phyloP scores from a whole-genome alignment of 352 stramenopile species.

The Thraustochytrium striatum region DNA sequence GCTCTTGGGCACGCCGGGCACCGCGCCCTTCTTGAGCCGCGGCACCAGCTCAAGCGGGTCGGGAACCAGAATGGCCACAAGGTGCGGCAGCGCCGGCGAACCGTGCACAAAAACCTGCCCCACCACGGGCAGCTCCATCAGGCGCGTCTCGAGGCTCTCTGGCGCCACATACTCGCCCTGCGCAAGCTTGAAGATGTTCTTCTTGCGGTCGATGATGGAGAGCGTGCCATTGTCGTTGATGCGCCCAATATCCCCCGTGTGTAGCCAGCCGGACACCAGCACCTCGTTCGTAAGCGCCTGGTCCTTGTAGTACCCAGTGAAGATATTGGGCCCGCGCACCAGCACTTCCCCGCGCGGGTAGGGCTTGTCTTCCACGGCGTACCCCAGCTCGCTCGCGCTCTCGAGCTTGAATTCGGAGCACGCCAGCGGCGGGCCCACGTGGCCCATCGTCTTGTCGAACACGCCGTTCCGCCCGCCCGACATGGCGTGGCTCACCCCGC shows the following conservation, averaged over 20 bases:
- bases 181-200: conserved; percentile 81
- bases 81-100: conserved; percentile 66
- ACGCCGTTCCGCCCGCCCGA: not conserved
- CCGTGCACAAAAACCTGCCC: conserved; percentile 73
- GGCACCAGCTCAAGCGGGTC: conserved; percentile 56
- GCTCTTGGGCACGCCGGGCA: conserved; percentile 18
- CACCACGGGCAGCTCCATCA: conserved; percentile 65
- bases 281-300: conserved; percentile 80
- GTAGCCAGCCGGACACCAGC: conserved; percentile 91
- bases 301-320: conserved; percentile 91
- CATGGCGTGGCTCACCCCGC: conserved; percentile 62
- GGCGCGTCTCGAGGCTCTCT: conserved; percentile 71
- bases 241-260: conserved; percentile 90
- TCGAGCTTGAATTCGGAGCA: conserved; percentile 63
- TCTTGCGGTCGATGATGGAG: conserved; percentile 80
- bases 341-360: conserved; percentile 66
- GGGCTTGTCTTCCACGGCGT: conserved; percentile 74
- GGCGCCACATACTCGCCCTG: conserved; percentile 75
- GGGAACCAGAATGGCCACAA: conserved; percentile 68
- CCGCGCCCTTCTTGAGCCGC: not conserved
- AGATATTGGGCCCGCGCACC: conserved; percentile 71
- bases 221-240: conserved; percentile 89
- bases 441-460: conserved; percentile 17
- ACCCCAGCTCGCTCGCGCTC: conserved; percentile 68
- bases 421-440: conserved; percentile 59